These are phyloP conservation scores for Saccharomycopsis babjevae DNA, from an alignment of 805 yeast species.

Conservation along the genomic window DNA sequence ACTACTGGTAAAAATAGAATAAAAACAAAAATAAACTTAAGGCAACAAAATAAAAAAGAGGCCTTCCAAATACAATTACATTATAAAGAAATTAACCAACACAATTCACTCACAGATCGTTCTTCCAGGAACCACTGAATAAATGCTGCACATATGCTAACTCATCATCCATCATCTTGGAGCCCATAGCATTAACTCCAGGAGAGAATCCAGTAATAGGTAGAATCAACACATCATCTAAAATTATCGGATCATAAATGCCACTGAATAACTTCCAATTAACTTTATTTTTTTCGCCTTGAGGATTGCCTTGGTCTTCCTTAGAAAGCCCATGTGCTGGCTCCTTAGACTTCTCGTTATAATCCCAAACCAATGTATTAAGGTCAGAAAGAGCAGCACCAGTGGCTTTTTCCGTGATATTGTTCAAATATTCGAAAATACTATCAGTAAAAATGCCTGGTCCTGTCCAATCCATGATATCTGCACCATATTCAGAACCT, in stretches of 20 bases:
- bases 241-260: conserved; percentile 40
- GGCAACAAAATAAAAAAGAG: neutral
- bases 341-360: neutral
- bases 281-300: conserved; percentile 27
- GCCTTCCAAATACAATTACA: neutral
- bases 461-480: conserved; percentile 92
- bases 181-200: conserved; percentile 62
- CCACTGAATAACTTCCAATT: conserved; percentile 59
- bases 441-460: conserved; percentile 92
- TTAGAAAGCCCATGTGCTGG: conserved; percentile 4
- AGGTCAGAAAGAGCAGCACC: conserved; percentile 17
- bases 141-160: conserved; percentile 52
- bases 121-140: conserved; percentile 61
- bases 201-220: conserved; percentile 67
- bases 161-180: conserved; percentile 32
- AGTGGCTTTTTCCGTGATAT: conserved; percentile 29
- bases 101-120: conserved; percentile 9
- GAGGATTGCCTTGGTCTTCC: conserved; percentile 8
- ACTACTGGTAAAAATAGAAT: neutral
- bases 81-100: neutral
- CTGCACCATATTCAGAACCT: conserved; percentile 61
- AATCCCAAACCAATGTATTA: neutral
- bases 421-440: conserved; percentile 70
- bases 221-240: conserved; percentile 61
- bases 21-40: neutral